Evolutionary conservation across 2,329 filamentous ascomycete genomes (phyloP).

Genomic region (Arthrobotrys entomopaga): DNA sequence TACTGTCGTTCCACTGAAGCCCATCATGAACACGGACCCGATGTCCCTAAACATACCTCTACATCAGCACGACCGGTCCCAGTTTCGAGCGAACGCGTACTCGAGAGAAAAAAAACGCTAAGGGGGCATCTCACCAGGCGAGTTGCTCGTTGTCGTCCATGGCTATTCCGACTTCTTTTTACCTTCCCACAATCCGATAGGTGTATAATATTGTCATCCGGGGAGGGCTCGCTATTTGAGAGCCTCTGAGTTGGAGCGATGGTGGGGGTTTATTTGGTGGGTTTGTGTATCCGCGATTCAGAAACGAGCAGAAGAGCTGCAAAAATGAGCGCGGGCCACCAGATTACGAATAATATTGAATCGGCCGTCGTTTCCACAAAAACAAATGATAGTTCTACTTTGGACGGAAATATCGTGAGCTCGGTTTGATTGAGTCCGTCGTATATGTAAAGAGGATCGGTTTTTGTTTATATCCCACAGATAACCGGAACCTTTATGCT

Average conservation of each 20-base stretch:
- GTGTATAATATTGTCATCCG: conserved; percentile 44
- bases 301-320: conserved; percentile 22
- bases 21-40: conserved; percentile 61
- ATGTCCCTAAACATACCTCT: conserved; percentile 38
- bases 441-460: not conserved
- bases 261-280: conserved; percentile 13
- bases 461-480: conserved; percentile 11
- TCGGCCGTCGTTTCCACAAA: not conserved
- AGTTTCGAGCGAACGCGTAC: conserved; percentile 13
- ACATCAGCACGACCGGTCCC: conserved; percentile 7
- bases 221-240: conserved; percentile 15
- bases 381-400: not conserved
- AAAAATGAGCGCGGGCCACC: conserved; percentile 13
- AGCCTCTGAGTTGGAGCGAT: conserved; percentile 17
- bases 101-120: conserved; percentile 10
- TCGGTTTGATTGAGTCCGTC: not conserved
- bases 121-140: conserved; percentile 37
- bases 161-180: conserved; percentile 33
- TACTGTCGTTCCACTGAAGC: conserved; percentile 84
- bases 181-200: conserved; percentile 34
- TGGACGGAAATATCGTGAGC: no score
- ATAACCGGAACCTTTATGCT: not conserved
- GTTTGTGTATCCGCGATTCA: conserved; percentile 32
- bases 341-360: conserved; percentile 7
- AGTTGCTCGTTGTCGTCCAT: conserved; percentile 54